These are phyloP conservation scores for Fusarium sambucinum DNA, from an alignment of 2,329 filamentous ascomycete genomes.

Conservation along the genomic window DNA sequence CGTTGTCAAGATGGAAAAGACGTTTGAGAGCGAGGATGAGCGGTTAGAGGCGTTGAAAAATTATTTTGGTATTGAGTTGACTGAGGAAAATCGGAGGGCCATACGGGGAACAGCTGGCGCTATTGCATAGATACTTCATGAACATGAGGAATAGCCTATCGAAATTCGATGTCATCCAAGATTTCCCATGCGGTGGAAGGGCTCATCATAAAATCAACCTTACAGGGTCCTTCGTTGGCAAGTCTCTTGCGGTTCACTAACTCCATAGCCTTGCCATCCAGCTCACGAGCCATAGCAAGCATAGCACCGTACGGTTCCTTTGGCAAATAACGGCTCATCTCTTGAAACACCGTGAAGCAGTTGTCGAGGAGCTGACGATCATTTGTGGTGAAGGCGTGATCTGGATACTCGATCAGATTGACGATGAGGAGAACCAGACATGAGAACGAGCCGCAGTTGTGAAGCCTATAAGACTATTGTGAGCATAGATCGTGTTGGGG, in stretches of 20 bases:
- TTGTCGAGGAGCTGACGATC: constrained; percentile 28
- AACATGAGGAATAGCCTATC: neutral
- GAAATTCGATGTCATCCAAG: constrained; percentile 32
- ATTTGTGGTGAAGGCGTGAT: neutral
- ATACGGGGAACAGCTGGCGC: constrained; percentile 20
- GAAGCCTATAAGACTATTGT: constrained; percentile 25
- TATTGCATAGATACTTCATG: neutral
- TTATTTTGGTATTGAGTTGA: constrained; percentile 23
- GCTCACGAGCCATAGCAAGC: constrained; percentile 23
- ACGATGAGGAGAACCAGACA: constrained; percentile 35
- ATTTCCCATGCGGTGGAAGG: constrained; percentile 25
- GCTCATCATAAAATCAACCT: constrained; percentile 6
- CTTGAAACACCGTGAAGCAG: constrained; percentile 8
- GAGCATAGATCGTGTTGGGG: rapidly evolving
- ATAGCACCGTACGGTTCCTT: constrained; percentile 18
- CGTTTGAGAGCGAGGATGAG: constrained; percentile 13
- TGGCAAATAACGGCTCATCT: neutral
- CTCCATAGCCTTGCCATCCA: constrained; percentile 35
- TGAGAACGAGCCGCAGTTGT: constrained; percentile 30
- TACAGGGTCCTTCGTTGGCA: neutral
- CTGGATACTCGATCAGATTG: constrained; percentile 42
- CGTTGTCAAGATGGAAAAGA: constrained; percentile 4
- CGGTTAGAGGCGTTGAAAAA: constrained; percentile 4
- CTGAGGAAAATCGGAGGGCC: constrained; percentile 6
- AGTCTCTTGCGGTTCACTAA: constrained; percentile 18